Evolutionary conservation across 2,329 filamentous ascomycete species (phyloP).

Genomic region (Pseudogymnoascus sp.): DNA sequence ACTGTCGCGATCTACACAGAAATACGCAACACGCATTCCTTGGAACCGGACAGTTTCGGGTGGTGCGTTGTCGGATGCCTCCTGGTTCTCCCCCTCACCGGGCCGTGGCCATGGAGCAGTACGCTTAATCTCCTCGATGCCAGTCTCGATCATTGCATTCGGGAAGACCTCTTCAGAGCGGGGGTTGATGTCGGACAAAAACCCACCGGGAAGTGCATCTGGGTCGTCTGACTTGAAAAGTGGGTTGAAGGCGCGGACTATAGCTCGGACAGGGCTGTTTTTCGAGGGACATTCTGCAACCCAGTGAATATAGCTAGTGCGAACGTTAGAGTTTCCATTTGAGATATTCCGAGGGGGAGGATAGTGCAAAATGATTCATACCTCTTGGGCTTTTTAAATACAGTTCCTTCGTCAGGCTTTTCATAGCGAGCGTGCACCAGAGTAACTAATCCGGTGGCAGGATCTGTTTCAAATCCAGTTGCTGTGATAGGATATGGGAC

Average conservation of each 20-base stretch:
- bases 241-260: slow-evolving; percentile 71
- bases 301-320: slow-evolving; percentile 88
- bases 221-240: slow-evolving; percentile 86
- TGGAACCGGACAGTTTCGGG: slow-evolving; percentile 82
- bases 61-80: slow-evolving; percentile 51
- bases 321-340: slow-evolving; percentile 62
- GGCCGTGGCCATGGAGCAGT: slow-evolving; percentile 77
- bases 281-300: slow-evolving; percentile 63
- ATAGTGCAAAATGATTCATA: background rate
- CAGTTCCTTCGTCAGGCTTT: slow-evolving; percentile 40
- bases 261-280: slow-evolving; percentile 50
- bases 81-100: slow-evolving; percentile 53
- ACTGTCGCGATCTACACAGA: slow-evolving; percentile 69
- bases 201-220: slow-evolving; percentile 67
- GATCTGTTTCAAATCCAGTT: slow-evolving; percentile 60
- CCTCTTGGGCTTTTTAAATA: background rate
- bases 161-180: slow-evolving; percentile 74
- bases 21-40: slow-evolving; percentile 60
- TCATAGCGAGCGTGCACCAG: slow-evolving; percentile 63
- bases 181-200: slow-evolving; percentile 75
- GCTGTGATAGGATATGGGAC: slow-evolving; percentile 63
- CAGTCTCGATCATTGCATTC: slow-evolving; percentile 72
- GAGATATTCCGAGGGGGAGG: background rate
- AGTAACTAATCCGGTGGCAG: slow-evolving; percentile 54
- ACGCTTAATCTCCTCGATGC: slow-evolving; percentile 67